Evolutionary conservation across 1,284 basidiomycete genomes (phyloP).

Genomic region (Rhodotorula sp.): DNA sequence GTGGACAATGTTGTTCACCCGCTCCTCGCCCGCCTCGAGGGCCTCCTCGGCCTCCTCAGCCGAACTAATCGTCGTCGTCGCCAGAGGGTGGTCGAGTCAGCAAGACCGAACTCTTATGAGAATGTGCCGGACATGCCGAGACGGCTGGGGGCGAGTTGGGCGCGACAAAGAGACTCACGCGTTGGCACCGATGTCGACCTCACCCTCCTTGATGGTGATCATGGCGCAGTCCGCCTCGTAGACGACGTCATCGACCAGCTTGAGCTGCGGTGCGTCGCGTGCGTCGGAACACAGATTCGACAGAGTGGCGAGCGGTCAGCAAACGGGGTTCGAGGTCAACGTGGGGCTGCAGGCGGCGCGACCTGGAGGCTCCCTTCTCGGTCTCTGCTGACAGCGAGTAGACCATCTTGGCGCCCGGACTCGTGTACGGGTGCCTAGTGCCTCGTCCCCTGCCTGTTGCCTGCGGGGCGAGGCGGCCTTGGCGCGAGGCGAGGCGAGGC

Average conservation of each 20-base stretch:
- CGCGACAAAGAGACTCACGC: conserved; percentile 16
- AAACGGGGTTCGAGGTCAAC: background rate
- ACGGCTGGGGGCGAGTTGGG: conserved; percentile 56
- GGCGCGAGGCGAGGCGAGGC: background rate
- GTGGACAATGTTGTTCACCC: conserved; percentile 89
- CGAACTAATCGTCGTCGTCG: conserved; percentile 48
- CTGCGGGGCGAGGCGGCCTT: no score
- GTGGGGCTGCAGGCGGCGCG: background rate
- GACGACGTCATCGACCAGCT: conserved; percentile 75
- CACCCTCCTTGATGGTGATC: conserved; percentile 74
- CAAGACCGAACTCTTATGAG: background rate
- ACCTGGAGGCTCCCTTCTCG: background rate
- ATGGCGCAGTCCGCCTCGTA: conserved; percentile 84
- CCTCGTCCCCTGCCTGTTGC: no score
- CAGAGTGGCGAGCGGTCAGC: background rate
- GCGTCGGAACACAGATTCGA: no score
- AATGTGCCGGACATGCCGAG: no score
- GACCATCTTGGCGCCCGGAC: no score
- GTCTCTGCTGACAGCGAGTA: background rate
- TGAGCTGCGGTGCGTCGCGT: conserved; percentile 47
- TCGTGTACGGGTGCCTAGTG: no score
- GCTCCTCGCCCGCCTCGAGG: conserved; percentile 70
- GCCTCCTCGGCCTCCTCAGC: conserved; percentile 82
- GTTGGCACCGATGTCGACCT: conserved; percentile 80
- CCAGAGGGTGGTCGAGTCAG: background rate